A percentile compares a stretch with the other conserved stretches of the same genome.
Conservation (phyloP, 208 protist species). For the Acanthamoeba triangularis region DNA sequence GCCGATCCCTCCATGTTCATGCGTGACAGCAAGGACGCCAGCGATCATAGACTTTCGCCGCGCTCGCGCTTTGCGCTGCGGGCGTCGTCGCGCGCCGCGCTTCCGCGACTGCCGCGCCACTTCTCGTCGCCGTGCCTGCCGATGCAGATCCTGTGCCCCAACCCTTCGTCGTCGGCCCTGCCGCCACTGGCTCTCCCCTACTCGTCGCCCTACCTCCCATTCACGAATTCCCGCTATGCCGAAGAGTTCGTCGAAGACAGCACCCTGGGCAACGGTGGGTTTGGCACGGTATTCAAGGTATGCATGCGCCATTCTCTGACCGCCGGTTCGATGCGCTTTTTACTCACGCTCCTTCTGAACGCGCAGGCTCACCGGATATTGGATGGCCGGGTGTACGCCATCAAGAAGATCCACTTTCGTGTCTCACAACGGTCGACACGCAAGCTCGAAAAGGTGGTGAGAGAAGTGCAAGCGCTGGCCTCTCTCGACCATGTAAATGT, state of each 20-base stretch:
- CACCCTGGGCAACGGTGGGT: constrained; percentile 23
- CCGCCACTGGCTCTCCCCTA: constrained; percentile 29
- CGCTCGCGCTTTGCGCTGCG: constrained; percentile 6
- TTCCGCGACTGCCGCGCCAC: not conserved
- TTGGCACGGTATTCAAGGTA: constrained; percentile 20
- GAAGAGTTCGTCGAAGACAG: constrained; percentile 36
- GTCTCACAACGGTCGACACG: constrained; percentile 36
- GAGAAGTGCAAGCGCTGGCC: constrained; percentile 54
- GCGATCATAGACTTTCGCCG: not conserved
- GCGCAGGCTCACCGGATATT: not conserved
- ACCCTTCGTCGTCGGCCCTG: constrained; percentile 17
- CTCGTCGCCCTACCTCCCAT: not conserved
- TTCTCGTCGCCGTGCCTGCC: constrained; percentile 35
- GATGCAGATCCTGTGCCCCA: constrained; percentile 10
- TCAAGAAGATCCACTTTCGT: constrained; percentile 56
- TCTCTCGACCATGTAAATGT: constrained; percentile 41
- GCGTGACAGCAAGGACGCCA: not conserved
- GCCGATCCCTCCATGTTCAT: not conserved
- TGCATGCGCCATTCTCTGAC: too few relatives aligned
- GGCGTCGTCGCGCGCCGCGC: not conserved
- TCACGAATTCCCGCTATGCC: not conserved
- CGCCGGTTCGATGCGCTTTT: not conserved
- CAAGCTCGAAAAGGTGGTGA: constrained; percentile 51
- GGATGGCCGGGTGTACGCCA: constrained; percentile 33
- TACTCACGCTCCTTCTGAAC: not conserved